Conservation (phyloP, 208 protist genomes). For the Leishmania aethiopica region DNA sequence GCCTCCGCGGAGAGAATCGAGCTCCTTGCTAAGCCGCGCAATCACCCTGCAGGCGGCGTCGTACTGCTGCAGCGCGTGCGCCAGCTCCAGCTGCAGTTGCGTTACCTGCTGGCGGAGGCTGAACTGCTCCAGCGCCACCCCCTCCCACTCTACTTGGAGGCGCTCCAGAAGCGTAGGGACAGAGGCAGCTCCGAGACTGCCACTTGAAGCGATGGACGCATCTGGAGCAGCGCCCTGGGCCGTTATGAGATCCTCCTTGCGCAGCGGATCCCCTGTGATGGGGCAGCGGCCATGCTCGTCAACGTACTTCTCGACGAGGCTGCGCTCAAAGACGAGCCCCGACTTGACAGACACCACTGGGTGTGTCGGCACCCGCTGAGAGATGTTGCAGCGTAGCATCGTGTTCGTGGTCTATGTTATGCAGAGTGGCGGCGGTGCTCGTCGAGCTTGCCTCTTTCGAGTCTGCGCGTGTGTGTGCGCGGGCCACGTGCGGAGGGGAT, state of each 20-base stretch:
- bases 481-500: neutral
- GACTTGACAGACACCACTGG: conserved; percentile 95
- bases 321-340: conserved; percentile 96
- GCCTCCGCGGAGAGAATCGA: conserved; percentile 36
- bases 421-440: neutral
- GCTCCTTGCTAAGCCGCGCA: conserved; percentile 91
- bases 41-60: conserved; percentile 99
- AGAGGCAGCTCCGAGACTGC: conserved; percentile 48
- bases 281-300: conserved; percentile 94
- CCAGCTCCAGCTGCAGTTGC: conserved; percentile 94
- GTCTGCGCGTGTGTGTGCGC: neutral
- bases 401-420: neutral
- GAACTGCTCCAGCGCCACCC: conserved; percentile 98
- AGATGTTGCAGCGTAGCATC: conserved; percentile 87
- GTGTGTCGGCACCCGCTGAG: conserved; percentile 83
- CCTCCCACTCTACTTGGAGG: conserved; percentile 99
- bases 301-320: conserved; percentile 96
- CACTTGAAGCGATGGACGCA: conserved; percentile 19
- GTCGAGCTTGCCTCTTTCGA: too few species aligned
- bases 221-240: conserved; percentile 42
- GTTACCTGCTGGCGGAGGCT: conserved; percentile 94
- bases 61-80: conserved; percentile 98
- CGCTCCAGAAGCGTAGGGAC: conserved; percentile 94
- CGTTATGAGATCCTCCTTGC: conserved; percentile 88
- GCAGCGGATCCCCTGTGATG: conserved; percentile 89